phyloP scores from a whole-genome alignment of 768 basidiomycete species.

The Kwoniella bestiolae region DNA sequence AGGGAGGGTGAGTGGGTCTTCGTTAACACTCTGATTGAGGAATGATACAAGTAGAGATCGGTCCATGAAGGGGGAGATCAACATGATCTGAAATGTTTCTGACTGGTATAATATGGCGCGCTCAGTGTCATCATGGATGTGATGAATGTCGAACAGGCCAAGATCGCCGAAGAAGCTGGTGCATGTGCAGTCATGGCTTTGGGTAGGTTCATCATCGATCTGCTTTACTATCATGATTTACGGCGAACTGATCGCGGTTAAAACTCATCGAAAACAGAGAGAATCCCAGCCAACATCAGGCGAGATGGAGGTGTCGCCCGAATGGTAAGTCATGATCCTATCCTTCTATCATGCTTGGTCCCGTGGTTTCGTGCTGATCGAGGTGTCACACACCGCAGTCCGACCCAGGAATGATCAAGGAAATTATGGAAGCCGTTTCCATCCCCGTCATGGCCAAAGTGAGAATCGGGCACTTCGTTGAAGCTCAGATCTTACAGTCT shows the following conservation, averaged over 20 bases:
- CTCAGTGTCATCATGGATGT: slow-evolving; percentile 77
- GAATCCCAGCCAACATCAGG: slow-evolving; percentile 94
- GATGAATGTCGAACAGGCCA: slow-evolving; percentile 64
- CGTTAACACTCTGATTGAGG: too few species aligned
- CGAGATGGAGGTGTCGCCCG: slow-evolving; percentile 89
- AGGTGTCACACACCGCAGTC: slow-evolving; percentile 61
- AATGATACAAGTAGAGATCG: too few species aligned
- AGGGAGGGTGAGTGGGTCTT: slow-evolving; percentile 58
- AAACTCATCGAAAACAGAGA: too few species aligned
- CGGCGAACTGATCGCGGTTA: slow-evolving; percentile 21
- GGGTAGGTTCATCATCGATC: slow-evolving; percentile 34
- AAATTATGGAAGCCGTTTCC: slow-evolving; percentile 90
- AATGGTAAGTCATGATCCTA: slow-evolving; percentile 68
- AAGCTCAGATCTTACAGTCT: slow-evolving; percentile 95
- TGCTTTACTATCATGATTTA: neutral
- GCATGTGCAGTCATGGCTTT: slow-evolving; percentile 91
- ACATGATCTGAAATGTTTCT: too few species aligned
- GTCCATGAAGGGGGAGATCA: too few species aligned
- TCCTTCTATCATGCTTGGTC: slow-evolving; percentile 1
- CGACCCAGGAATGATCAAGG: slow-evolving; percentile 94
- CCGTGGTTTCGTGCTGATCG: neutral
- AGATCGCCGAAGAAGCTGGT: slow-evolving; percentile 95
- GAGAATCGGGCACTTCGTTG: slow-evolving; percentile 96
- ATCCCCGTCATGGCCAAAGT: slow-evolving; percentile 91
- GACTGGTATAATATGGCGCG: too few species aligned